phyloP scores from a whole-genome alignment of 2,329 filamentous ascomycete species.

The Xylariales sp. region DNA sequence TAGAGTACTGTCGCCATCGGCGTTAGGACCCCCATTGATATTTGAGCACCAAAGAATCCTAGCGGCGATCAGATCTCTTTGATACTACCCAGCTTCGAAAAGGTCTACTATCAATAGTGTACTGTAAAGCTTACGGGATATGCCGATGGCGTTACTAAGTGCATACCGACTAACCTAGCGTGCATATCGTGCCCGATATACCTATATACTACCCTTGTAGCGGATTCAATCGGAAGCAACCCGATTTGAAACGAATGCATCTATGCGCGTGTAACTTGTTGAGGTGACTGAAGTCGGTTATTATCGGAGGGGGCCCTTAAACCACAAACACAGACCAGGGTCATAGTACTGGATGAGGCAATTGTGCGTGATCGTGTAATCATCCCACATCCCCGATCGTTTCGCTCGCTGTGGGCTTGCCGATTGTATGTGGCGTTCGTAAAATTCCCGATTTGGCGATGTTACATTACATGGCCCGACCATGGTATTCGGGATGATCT shows the following conservation, averaged over 20 bases:
- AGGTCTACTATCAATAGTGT: too few species aligned
- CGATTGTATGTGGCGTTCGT: not conserved
- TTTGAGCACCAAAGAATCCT: not conserved
- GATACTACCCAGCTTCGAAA: too few species aligned
- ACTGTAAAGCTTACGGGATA: not conserved
- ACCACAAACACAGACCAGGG: not conserved
- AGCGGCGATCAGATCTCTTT: conserved; percentile 2
- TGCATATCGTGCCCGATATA: not conserved
- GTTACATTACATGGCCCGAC: not conserved
- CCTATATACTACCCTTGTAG: too few species aligned
- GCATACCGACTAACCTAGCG: not conserved
- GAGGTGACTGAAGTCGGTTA: too few species aligned
- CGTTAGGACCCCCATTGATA: not conserved
- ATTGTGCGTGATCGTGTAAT: not conserved
- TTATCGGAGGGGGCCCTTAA: not conserved
- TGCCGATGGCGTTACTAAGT: not conserved
- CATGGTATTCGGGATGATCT: too few species aligned
- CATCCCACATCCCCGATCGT: not conserved
- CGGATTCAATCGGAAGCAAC: not conserved
- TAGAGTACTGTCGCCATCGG: too few species aligned
- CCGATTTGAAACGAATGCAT: not conserved
- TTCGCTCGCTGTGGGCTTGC: not conserved
- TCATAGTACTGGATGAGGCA: not conserved
- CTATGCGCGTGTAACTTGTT: not conserved
- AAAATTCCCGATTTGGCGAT: not conserved